Conservation (phyloP, 2,329 filamentous ascomycete species). For the Cyphellophora attinorum region DNA sequence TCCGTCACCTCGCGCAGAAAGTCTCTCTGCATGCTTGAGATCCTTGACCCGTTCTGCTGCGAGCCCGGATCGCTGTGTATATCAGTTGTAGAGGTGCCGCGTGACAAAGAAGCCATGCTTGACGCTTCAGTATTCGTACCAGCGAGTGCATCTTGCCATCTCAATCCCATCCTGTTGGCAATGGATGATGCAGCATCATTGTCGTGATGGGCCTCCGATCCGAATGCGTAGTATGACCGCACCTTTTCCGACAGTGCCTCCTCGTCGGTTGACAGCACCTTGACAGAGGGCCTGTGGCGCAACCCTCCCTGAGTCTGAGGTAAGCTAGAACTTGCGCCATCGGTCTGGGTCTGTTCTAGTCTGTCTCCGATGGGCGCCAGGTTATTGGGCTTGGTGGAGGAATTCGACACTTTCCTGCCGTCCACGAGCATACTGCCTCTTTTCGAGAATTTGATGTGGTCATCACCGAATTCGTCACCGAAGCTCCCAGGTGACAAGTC, state of each 20-base stretch:
- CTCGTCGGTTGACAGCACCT: slow-evolving; percentile 54
- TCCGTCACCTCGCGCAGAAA: slow-evolving; percentile 42
- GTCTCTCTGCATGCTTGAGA: not conserved
- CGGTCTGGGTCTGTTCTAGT: not conserved
- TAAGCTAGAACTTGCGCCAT: no score
- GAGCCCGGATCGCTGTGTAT: slow-evolving; percentile 6
- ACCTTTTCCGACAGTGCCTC: slow-evolving; percentile 54
- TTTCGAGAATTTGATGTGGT: slow-evolving; percentile 49
- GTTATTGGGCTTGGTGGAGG: not conserved
- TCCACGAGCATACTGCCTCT: slow-evolving; percentile 50
- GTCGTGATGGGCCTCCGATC: slow-evolving; percentile 44
- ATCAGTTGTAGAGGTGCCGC: slow-evolving; percentile 20
- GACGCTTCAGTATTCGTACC: slow-evolving; percentile 20
- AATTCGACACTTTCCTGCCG: slow-evolving; percentile 21
- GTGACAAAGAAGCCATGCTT: slow-evolving; percentile 20
- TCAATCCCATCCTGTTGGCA: slow-evolving; percentile 28
- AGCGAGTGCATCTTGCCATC: slow-evolving; percentile 26
- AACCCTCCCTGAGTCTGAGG: slow-evolving; percentile 9
- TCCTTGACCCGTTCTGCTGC: not conserved
- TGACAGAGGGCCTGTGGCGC: slow-evolving; percentile 29
- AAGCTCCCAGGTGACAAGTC: slow-evolving; percentile 44
- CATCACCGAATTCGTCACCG: slow-evolving; percentile 39
- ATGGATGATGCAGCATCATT: slow-evolving; percentile 26
- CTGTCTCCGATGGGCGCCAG: not conserved
- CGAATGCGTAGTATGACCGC: slow-evolving; percentile 54